Conservation (phyloP, 805 yeast species). For the Blastobotrys terrestris region DNA sequence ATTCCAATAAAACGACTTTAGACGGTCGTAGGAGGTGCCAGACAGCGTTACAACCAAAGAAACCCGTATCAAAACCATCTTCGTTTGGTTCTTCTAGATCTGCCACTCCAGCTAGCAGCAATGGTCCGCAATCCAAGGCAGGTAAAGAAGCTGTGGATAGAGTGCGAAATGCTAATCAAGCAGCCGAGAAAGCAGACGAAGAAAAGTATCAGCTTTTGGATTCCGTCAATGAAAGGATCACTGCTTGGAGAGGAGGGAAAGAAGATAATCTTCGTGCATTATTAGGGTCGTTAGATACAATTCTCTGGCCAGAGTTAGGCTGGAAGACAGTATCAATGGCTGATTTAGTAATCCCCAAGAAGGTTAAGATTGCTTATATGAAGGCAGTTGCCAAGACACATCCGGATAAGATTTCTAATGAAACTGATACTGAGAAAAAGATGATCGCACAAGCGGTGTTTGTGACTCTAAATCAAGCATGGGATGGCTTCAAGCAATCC, state of each 20-base stretch:
- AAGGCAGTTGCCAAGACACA: constrained; percentile 72
- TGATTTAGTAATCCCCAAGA: constrained; percentile 82
- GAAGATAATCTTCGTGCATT: constrained; percentile 77
- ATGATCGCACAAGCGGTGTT: constrained; percentile 86
- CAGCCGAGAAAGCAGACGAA: constrained; percentile 44
- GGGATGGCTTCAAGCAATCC: constrained; percentile 73
- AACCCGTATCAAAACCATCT: constrained; percentile 23
- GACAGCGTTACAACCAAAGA: constrained; percentile 41
- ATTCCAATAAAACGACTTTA: constrained; percentile 53
- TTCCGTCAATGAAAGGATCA: constrained; percentile 46
- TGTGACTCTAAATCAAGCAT: constrained; percentile 74
- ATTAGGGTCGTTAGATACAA: constrained; percentile 57
- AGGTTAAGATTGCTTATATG: constrained; percentile 79
- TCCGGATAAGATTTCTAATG: constrained; percentile 72
- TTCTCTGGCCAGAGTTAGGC: constrained; percentile 59
- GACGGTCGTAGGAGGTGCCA: constrained; percentile 81
- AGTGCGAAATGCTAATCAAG: constrained; percentile 42
- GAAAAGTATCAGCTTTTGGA: constrained; percentile 62
- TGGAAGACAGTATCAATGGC: constrained; percentile 64
- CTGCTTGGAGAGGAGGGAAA: constrained; percentile 66
- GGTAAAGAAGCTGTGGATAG: constrained; percentile 45
- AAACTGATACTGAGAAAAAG: constrained; percentile 58
- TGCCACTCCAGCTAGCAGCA: constrained; percentile 12
- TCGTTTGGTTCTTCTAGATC: constrained; percentile 6
- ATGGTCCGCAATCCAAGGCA: constrained; percentile 25